A percentile compares a stretch with the other conserved stretches of the same genome.
Conservation (phyloP, 2,329 filamentous ascomycete genomes). For the Penicillium crustosum region DNA sequence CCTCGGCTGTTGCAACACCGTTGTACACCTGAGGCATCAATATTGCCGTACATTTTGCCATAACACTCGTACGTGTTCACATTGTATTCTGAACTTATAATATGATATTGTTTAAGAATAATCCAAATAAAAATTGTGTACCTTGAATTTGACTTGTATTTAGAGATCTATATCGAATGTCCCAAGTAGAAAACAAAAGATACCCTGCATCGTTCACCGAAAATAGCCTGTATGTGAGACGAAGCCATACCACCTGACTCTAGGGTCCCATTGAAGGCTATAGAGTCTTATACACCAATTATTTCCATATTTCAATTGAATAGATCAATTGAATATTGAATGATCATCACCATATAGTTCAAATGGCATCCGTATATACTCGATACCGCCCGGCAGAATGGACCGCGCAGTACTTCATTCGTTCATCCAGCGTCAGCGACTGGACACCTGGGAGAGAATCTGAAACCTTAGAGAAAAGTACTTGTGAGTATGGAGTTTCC, state of each 20-base stretch:
- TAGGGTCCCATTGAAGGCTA: neutral
- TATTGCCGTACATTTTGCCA: neutral
- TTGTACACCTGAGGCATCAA: constrained; percentile 7
- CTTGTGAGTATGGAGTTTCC: constrained; percentile 18
- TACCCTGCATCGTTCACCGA: neutral
- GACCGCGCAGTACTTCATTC: constrained; percentile 23
- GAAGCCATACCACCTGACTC: neutral
- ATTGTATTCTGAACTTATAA: neutral
- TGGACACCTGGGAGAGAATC: constrained; percentile 8
- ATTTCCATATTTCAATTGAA: too few relatives aligned
- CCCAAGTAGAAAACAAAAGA: neutral
- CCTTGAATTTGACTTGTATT: neutral
- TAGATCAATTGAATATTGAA: neutral
- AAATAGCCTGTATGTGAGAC: constrained; percentile 1
- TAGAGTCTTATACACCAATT: neutral
- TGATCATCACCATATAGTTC: neutral
- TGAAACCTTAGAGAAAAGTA: constrained; percentile 19
- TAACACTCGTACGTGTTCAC: neutral
- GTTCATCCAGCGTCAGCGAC: constrained; percentile 23
- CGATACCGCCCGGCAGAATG: constrained; percentile 27
- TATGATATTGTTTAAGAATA: neutral
- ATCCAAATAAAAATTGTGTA: too few relatives aligned
- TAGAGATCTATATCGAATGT: neutral
- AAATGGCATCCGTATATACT: neutral
- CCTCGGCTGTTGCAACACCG: constrained; percentile 27